These are phyloP conservation scores for Camellia lanceoleosa DNA, from an alignment of 148 eudicot species.

Conservation along the genomic window DNA sequence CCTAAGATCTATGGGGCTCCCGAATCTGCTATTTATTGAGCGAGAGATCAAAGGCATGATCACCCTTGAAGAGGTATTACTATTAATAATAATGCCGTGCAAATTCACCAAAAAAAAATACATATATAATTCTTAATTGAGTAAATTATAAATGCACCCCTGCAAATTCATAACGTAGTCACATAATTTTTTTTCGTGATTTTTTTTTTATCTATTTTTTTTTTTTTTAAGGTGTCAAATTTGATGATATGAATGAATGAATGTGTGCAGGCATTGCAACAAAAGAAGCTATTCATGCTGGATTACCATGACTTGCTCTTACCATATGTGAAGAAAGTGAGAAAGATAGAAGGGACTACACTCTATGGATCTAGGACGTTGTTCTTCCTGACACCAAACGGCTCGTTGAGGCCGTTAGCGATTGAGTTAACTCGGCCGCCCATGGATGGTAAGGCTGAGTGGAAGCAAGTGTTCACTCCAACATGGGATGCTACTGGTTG, in stretches of 20 bases:
- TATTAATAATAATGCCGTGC: too few relatives aligned
- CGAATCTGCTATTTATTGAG: slow-evolving; percentile 66
- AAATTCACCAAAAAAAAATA: too few relatives aligned
- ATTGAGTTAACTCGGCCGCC: slow-evolving; percentile 81
- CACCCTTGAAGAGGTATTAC: slow-evolving; percentile 49
- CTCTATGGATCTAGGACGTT: slow-evolving; percentile 79
- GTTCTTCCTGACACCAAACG: slow-evolving; percentile 43
- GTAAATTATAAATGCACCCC: too few relatives aligned
- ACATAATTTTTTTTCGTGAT: not conserved
- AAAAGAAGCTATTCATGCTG: slow-evolving; percentile 63
- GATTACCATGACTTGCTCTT: slow-evolving; percentile 84
- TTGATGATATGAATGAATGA: not conserved
- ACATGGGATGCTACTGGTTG: slow-evolving; percentile 41
- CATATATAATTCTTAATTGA: too few relatives aligned
- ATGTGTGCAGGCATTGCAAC: slow-evolving; percentile 44
- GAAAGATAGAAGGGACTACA: slow-evolving; percentile 48
- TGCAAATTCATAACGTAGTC: too few relatives aligned
- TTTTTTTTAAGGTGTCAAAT: too few relatives aligned
- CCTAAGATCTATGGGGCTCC: slow-evolving; percentile 64
- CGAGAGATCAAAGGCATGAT: slow-evolving; percentile 42
- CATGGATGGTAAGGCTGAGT: slow-evolving; percentile 45
- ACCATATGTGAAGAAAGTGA: slow-evolving; percentile 70
- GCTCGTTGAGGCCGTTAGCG: slow-evolving; percentile 56
- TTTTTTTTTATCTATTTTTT: not conserved
- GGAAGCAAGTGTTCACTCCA: slow-evolving; percentile 63